A percentile compares a stretch with the other conserved stretches of the same genome.
Evolutionary conservation across 352 stramenopile species (phyloP).

Genomic region (Globisporangium mamillatum): DNA sequence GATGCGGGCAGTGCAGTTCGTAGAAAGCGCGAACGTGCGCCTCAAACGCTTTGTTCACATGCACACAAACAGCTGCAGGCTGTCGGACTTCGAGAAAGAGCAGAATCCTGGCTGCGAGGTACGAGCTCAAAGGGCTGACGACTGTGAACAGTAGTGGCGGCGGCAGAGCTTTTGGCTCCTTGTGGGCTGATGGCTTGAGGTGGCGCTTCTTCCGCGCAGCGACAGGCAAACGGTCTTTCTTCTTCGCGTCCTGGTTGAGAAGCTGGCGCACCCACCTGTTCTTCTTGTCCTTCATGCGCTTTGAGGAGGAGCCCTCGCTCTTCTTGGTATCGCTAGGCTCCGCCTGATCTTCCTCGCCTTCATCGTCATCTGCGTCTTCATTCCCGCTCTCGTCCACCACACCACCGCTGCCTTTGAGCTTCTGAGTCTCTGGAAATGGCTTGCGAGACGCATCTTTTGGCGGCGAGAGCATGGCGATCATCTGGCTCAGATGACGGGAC

Average conservation of each 20-base stretch:
- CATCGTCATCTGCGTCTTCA: background rate
- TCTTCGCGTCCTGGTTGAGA: constrained; percentile 12
- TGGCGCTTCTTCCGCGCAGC: constrained; percentile 1
- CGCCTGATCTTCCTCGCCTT: background rate
- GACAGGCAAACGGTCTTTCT: constrained; percentile 3
- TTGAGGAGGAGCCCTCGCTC: too few species aligned
- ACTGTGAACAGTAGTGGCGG: constrained; percentile 28
- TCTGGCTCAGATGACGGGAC: background rate
- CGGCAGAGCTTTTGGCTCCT: background rate
- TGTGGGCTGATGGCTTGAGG: background rate
- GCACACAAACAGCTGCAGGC: constrained; percentile 25
- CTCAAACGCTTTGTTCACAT: constrained; percentile 35
- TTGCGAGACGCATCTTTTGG: background rate
- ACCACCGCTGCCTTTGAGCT: background rate
- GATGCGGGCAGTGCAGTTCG: constrained; percentile 32
- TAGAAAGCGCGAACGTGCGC: constrained; percentile 35
- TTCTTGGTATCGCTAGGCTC: constrained; percentile 3
- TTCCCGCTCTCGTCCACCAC: background rate
- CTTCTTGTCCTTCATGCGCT: constrained; percentile 3
- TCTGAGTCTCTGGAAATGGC: background rate
- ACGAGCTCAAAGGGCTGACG: constrained; percentile 16
- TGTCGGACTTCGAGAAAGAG: constrained; percentile 34
- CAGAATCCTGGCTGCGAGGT: constrained; percentile 33
- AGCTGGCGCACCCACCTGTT: constrained; percentile 14
- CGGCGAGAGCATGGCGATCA: background rate